Base-by-base conservation (phyloP, 495 filamentous ascomycete species). In the Penicillium riverlandense region DNA sequence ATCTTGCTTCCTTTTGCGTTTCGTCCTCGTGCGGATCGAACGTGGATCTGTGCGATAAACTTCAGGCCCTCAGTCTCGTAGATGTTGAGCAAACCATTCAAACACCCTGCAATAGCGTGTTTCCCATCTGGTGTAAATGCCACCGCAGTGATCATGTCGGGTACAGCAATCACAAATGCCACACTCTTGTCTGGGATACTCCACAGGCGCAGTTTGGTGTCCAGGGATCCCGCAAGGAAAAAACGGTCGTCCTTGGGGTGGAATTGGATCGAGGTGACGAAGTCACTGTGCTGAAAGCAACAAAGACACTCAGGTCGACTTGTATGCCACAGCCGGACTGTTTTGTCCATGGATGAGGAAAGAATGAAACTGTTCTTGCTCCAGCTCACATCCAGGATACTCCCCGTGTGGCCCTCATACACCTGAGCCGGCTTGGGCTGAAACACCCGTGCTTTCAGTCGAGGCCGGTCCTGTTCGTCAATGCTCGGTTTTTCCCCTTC, bases 311-410 rank as follows among this genome's bases (percentile, higher is more conserved):
- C 90, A 2, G 74, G 58, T 37, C 91, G 74, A 58, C 79, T 90
- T 34, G 91, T 71, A 65, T 97, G 92, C 92, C 92, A 99, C 39
- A 99, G 67, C 11, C 90, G 77, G 16, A 99, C 94, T 3, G 92
- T 97, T 66, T 96, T 96, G 62, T 99, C 92, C 88, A 95, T 97
- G 0, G 90, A 96, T 0, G 90, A 95, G 27, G 91, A 95, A 28
- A 99, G 77, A 40, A 99, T 70, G 52, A 99, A 99, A 53, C 95
- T 96, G 57, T 99, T 99, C 77, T 98, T 99, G 69, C 89, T 95
- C 91, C 92, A 99, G 62, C 87, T 95, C 31, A 99, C 55, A 56
- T 95, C 91, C 50, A 99, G 67, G 6, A 99, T 80, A 57, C 90
- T 90, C 7, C 84, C 84, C 0, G 80, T 86, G 57, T 99, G 92